Evolutionary conservation across 2,329 filamentous ascomycete species (phyloP), one percentile per base, ranked within the genome.

Genomic region (Hortaea werneckii): DNA sequence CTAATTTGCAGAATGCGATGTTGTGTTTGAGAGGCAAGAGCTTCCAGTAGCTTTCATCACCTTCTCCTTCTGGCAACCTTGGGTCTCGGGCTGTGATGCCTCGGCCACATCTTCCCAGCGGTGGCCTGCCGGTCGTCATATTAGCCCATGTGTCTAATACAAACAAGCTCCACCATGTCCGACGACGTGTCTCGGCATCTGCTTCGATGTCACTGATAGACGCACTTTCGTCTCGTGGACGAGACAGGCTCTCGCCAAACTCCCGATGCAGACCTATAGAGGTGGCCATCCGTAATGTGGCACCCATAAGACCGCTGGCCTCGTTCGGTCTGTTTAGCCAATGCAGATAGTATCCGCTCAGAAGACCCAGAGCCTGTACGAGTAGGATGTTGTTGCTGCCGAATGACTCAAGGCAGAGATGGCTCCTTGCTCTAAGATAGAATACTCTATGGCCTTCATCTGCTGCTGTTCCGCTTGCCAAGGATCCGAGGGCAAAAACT

Each of bases 1-100:
- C 81, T 49, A 90, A 84, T 62, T 83, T 84, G 67, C 83, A 87
- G 64, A 89, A 89, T 42, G 81, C 79, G 51, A 86, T 82, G 60
- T 85, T 87, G 63, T 89, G 82, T 28, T 85, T 78, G 11, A 87
- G 66, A 0, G 83, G 83, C 4, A 87, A 71, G 45, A 85, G 79
- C 45, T 80, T 79, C 58, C 74, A 56, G 48, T 62, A 62, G 32
- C 65, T 58, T 10, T 59, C 57, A 41, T 61, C 64, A 39, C 62
- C 64, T 37, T 61, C 58, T 44, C 63, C 58, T 37, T 56, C 45
- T 7, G 57, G 54, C 8, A 65, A 64, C 41, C 80, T 75, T 5
- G 82, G 82, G 1, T 75, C 68, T 44, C 75, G 72, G 45, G 83
- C 79, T 50, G 82, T 83, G 54, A 85, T 79, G n/a, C 79, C 79